These are phyloP conservation scores for Diatrype stigma DNA, from an alignment of 2,329 filamentous ascomycete genomes.

Conservation along the genomic window DNA sequence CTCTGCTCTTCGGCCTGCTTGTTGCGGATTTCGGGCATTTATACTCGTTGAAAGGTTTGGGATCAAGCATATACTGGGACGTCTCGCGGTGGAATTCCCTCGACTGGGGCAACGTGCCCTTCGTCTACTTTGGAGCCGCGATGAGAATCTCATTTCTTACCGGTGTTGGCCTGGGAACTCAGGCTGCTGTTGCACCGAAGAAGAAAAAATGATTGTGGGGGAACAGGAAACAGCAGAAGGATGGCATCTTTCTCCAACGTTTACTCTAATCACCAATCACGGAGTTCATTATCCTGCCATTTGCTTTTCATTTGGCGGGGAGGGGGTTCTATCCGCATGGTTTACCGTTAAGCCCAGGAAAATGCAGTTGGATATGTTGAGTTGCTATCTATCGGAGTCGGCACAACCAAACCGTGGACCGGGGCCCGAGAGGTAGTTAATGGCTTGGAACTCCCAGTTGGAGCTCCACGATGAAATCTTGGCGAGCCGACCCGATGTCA, in stretches of 20 bases:
- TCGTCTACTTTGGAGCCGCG: conserved; percentile 63
- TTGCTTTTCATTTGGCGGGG: too few relatives aligned
- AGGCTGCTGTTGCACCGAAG: conserved; percentile 10
- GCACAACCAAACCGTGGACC: not conserved
- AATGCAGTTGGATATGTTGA: too few relatives aligned
- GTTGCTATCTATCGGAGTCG: too few relatives aligned
- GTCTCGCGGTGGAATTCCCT: conserved; percentile 61
- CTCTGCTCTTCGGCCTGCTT: conserved; percentile 62
- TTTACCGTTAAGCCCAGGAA: too few relatives aligned
- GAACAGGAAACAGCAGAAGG: conserved; percentile 1
- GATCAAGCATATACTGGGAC: conserved; percentile 60
- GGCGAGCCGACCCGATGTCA: not conserved
- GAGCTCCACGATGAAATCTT: not conserved
- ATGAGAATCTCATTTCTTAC: conserved; percentile 57
- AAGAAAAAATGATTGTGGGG: conserved; percentile 15
- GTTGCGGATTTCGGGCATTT: conserved; percentile 75
- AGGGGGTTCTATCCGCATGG: too few relatives aligned
- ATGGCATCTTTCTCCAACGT: not conserved
- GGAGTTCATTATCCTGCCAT: too few relatives aligned
- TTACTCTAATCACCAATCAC: not conserved
- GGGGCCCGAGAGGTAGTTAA: too few relatives aligned
- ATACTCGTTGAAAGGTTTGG: conserved; percentile 59
- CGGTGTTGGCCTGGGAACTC: conserved; percentile 47
- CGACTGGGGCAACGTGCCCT: conserved; percentile 64
- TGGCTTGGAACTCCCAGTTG: not conserved